Conservation (phyloP, 768 basidiomycete species). For the Lactarius akahatsu region DNA sequence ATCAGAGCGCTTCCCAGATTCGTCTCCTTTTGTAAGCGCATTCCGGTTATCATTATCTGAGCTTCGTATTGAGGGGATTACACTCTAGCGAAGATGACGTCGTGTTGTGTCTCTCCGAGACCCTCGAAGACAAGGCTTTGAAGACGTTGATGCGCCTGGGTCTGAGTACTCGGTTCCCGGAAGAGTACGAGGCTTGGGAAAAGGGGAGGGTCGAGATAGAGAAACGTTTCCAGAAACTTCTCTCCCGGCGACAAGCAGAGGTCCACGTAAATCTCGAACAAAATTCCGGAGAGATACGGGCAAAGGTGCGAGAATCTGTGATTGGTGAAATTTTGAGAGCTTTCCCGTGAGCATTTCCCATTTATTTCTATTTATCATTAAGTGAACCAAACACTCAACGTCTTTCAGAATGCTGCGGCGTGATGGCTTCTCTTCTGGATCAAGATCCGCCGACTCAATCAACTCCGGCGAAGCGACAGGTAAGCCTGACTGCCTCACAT, state of each 20-base stretch:
- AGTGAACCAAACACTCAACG: background rate
- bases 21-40: slow-evolving; percentile 14
- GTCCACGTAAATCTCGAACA: background rate
- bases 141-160: slow-evolving; percentile 8
- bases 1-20: slow-evolving; percentile 12
- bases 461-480: background rate
- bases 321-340: slow-evolving; percentile 6
- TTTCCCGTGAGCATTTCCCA: slow-evolving; percentile 5
- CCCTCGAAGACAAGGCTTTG: slow-evolving; percentile 18
- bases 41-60: background rate
- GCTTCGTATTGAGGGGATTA: background rate
- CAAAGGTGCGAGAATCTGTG: slow-evolving; percentile 4
- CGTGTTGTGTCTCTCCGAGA: slow-evolving; percentile 16
- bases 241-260: background rate
- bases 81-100: slow-evolving; percentile 15
- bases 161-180: slow-evolving; percentile 1
- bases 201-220: background rate
- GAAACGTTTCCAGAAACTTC: background rate
- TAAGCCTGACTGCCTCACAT: background rate
- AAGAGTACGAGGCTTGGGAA: slow-evolving; percentile 10
- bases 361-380: fast-evolving
- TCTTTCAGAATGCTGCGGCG: slow-evolving; percentile 7
- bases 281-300: background rate
- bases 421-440: slow-evolving; percentile 5
- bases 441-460: background rate